Evolutionary conservation across 2,329 filamentous ascomycete species (phyloP).

Genomic region (Magnaporthales sp.): DNA sequence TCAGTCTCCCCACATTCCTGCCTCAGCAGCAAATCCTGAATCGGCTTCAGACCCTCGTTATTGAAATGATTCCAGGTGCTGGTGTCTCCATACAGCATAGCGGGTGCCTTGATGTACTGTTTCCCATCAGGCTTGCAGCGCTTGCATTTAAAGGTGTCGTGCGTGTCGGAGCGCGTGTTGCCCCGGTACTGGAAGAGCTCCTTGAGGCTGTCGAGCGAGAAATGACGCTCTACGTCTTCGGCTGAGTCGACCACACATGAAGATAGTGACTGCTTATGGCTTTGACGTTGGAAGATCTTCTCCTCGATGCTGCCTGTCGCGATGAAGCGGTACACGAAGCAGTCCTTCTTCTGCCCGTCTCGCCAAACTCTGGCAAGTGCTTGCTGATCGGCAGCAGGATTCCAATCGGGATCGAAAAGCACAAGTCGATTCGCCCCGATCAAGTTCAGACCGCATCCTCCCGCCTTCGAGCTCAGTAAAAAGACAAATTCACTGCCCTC

Average conservation of each 20-base stretch:
- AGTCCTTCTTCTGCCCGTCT: constrained; percentile 98
- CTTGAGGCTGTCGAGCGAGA: constrained; percentile 80
- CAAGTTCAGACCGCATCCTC: constrained; percentile 91
- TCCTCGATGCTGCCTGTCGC: constrained; percentile 90
- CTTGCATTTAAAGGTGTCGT: constrained; percentile 98
- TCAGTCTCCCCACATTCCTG: constrained; percentile 73
- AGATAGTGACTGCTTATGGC: constrained; percentile 93
- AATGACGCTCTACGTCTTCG: constrained; percentile 95
- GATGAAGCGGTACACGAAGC: constrained; percentile 99
- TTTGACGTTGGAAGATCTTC: constrained; percentile 98
- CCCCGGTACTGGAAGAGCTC: constrained; percentile 91
- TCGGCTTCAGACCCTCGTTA: constrained; percentile 68
- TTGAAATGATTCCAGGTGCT: constrained; percentile 99
- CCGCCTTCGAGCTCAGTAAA: constrained; percentile 91
- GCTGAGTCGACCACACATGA: constrained; percentile 94
- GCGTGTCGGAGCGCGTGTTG: constrained; percentile 82
- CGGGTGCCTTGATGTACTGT: constrained; percentile 82
- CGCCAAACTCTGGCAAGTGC: constrained; percentile 96
- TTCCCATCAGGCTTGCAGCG: constrained; percentile 80
- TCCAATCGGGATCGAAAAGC: constrained; percentile 96
- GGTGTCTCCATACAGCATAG: constrained; percentile 95
- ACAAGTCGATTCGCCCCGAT: constrained; percentile 92
- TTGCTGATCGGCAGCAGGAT: constrained; percentile 94
- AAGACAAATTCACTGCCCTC: constrained; percentile 88
- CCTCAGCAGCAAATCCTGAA: constrained; percentile 83